Evolutionary conservation across 1,284 basidiomycete species (phyloP).

Genomic region (Calocybe gambosa): DNA sequence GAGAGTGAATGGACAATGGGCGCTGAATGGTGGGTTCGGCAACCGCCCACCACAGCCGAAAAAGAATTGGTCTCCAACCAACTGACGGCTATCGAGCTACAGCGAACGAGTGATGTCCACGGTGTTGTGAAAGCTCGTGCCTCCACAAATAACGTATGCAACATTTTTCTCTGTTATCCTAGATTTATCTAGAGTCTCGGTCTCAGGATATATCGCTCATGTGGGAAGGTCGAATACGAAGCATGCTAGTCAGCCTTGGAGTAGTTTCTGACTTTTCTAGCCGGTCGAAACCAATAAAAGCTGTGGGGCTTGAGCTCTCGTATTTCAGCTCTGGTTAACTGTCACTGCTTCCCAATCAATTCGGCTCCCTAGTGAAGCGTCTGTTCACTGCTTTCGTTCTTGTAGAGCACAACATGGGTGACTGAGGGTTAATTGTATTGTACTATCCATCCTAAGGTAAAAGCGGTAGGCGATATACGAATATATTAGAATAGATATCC

Average conservation of each 20-base stretch:
- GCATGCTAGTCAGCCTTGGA: slow-evolving; percentile 85
- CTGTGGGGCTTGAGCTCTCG: slow-evolving; percentile 85
- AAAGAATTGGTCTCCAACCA: slow-evolving; percentile 15
- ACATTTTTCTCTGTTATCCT: slow-evolving; percentile 4
- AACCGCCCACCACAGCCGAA: slow-evolving; percentile 24
- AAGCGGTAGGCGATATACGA: slow-evolving; percentile 11
- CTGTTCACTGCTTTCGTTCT: no score
- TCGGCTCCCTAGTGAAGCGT: no score
- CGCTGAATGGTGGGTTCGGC: slow-evolving; percentile 89
- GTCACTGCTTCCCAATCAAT: not conserved
- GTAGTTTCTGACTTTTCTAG: slow-evolving; percentile 85
- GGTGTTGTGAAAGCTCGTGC: slow-evolving; percentile 88
- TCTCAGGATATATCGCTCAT: slow-evolving; percentile 81
- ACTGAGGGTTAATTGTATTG: no score
- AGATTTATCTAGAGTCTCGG: slow-evolving; percentile 9
- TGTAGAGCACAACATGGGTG: no score
- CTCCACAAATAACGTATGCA: slow-evolving; percentile 78
- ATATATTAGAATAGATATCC: not conserved
- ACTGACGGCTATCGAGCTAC: slow-evolving; percentile 14
- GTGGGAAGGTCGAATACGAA: slow-evolving; percentile 91
- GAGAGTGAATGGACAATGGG: slow-evolving; percentile 94
- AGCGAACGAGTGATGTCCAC: slow-evolving; percentile 42
- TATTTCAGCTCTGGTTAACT: slow-evolving; percentile 77
- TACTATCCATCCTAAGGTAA: slow-evolving; percentile 15
- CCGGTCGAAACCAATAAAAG: slow-evolving; percentile 76